Evolutionary conservation across 2,329 filamentous ascomycete genomes (phyloP).

Genomic region (Alternaria postmessia): DNA sequence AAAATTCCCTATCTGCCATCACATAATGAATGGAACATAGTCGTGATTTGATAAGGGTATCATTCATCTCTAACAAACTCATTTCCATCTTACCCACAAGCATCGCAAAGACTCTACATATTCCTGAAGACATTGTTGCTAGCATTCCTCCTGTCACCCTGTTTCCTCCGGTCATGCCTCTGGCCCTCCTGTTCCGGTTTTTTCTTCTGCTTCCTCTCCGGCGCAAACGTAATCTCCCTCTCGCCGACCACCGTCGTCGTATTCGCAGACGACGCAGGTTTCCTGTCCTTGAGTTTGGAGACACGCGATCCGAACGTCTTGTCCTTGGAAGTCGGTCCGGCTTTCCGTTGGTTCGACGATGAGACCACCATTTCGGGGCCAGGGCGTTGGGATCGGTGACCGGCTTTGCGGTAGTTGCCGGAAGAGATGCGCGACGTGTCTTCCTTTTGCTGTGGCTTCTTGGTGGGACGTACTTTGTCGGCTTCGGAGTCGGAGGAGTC

Average conservation of each 20-base stretch:
- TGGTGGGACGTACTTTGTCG: constrained; percentile 20
- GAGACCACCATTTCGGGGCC: constrained; percentile 64
- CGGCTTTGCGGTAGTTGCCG: constrained; percentile 68
- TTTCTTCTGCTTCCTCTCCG: constrained; percentile 60
- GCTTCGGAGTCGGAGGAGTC: constrained; percentile 32
- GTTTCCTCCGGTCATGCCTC: constrained; percentile 49
- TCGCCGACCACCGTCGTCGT: constrained; percentile 57
- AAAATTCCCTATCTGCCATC: fast-evolving
- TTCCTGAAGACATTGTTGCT: constrained; percentile 78
- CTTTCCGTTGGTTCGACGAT: constrained; percentile 49
- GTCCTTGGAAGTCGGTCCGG: constrained; percentile 53
- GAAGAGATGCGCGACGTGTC: constrained; percentile 65
- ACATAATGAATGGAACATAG: not conserved
- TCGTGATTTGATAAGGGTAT: constrained; percentile 5
- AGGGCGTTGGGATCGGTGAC: constrained; percentile 53
- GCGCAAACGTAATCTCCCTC: constrained; percentile 76
- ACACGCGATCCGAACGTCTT: constrained; percentile 67
- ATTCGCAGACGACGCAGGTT: constrained; percentile 10
- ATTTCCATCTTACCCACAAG: not conserved
- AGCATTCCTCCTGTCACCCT: constrained; percentile 71
- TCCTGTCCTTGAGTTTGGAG: constrained; percentile 46
- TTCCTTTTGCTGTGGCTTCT: constrained; percentile 39
- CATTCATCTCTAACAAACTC: not conserved
- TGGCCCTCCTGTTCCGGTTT: constrained; percentile 36
- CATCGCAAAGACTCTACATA: constrained; percentile 56